Percentiles rank a stretch among this genome's conserved stretches.
Conservation (phyloP, 2,329 filamentous ascomycete genomes). For the Penicillium sp. region DNA sequence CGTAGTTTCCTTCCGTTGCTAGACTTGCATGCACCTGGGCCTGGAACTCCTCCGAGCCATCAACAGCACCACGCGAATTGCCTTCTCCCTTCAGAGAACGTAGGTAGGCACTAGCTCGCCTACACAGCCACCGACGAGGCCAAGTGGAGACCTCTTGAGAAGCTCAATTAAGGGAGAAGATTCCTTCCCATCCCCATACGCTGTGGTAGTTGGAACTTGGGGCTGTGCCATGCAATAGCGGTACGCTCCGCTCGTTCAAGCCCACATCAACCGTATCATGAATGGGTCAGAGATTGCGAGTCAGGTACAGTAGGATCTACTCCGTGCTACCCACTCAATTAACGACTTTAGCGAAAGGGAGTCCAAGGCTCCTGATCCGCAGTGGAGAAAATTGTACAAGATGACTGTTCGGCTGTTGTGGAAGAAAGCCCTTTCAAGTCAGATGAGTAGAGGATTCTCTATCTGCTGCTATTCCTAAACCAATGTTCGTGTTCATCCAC, state of each 20-base stretch:
- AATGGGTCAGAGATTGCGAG: not conserved
- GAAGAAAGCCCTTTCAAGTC: too few relatives aligned
- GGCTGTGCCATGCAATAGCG: slow-evolving; percentile 1
- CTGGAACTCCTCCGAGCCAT: not conserved
- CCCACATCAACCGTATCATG: not conserved
- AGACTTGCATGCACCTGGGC: not conserved
- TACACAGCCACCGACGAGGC: slow-evolving; percentile 3
- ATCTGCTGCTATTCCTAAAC: too few relatives aligned
- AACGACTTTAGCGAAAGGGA: not conserved
- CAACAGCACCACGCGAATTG: not conserved
- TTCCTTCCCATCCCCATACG: not conserved
- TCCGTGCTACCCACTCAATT: not conserved
- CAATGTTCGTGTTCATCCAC: too few relatives aligned
- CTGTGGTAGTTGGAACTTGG: slow-evolving; percentile 2
- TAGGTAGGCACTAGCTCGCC: not conserved
- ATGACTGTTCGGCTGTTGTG: too few relatives aligned
- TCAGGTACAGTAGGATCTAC: not conserved
- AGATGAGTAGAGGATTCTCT: too few relatives aligned
- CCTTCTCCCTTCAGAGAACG: not conserved
- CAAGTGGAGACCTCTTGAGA: not conserved
- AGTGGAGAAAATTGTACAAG: not conserved
- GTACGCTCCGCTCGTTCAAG: not conserved
- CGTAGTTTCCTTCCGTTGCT: slow-evolving; percentile 1
- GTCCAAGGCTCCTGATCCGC: not conserved
- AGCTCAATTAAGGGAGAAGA: not conserved